phyloP scores from a whole-genome alignment of 2,329 filamentous ascomycete genomes.

The Aspergillus phoenicis region DNA sequence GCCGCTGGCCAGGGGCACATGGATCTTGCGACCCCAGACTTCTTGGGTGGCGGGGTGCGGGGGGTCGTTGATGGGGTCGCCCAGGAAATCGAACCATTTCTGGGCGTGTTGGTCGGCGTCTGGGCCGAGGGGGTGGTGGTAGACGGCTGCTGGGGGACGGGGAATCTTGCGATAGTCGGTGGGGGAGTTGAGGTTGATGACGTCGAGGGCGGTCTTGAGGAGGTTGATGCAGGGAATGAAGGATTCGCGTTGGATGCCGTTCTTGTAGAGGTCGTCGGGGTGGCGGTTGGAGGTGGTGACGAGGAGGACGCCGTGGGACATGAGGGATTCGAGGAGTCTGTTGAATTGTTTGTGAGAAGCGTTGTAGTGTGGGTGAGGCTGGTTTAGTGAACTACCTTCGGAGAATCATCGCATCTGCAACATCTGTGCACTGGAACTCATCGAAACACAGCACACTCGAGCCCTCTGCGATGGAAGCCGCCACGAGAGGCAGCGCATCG shows the following conservation, averaged over 20 bases:
- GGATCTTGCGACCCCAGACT: constrained; percentile 91
- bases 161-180: constrained; percentile 98
- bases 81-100: constrained; percentile 94
- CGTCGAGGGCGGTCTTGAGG: constrained; percentile 77
- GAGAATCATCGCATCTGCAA: constrained; percentile 97
- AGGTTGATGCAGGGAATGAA: constrained; percentile 95
- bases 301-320: constrained; percentile 95
- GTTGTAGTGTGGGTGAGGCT: constrained; percentile 18
- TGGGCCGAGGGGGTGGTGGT: constrained; percentile 82
- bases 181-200: constrained; percentile 91
- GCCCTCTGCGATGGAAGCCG: constrained; percentile 86
- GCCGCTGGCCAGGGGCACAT: constrained; percentile 84
- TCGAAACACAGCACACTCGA: constrained; percentile 93
- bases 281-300: constrained; percentile 97
- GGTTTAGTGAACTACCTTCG: constrained; percentile 56
- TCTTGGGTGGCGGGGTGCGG: constrained; percentile 77
- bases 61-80: constrained; percentile 73
- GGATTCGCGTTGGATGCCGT: constrained; percentile 92
- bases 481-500: constrained; percentile 87
- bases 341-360: background rate
- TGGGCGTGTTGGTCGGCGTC: constrained; percentile 79
- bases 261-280: constrained; percentile 94
- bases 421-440: constrained; percentile 98
- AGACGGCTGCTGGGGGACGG: constrained; percentile 87
- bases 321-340: constrained; percentile 79